Evolutionary conservation across 768 basidiomycete genomes (phyloP), one percentile per base, ranked within the genome.

Genomic region (Russula compacta): DNA sequence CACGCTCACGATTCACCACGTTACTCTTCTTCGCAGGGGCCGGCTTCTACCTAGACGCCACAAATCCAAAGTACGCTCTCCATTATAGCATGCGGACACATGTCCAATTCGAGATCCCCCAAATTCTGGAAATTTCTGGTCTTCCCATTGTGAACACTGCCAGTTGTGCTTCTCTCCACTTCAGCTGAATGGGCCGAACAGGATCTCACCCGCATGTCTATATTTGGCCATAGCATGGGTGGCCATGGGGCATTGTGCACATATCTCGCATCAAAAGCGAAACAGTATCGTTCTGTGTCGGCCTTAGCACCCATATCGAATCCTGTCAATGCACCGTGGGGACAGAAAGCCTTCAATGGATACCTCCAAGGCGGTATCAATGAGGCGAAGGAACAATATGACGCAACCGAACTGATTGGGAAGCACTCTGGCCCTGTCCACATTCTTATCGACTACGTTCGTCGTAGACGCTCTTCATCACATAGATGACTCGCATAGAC

Each of bases 171-270:
- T 32, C 17, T 53, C 42, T 59, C 29, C 24, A 29, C 17, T n/a
- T 21, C 9, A 19, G 29, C 19, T 60, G 29, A 60, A 43, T 21
- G 4, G 5, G 24, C 21, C 14, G 10, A 17, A 6, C 67, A 94
- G 92, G 92, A 98, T 76, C 79, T 86, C 66, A 79, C 76, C 36
- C 84, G 89, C 53, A 85, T 90, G 70, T 93, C 92, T 21, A 86
- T 98, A 68, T 89, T 92, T 69, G 97, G 97, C 10, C 97, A 99
- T 73, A 93, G 90, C 48, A 99, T 98, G 97, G 92, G 91, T 59
- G 97, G 97, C 2, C 94, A 97, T 70, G 97, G 97, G 8, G 93
- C 97, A 12, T 80, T 99, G 32, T 88, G 89, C 15, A 74, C 98
- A 42, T 98, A 98, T 73, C 85, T 98, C 48, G 78, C 83, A 57